Evolutionary conservation across 345 rosid species (phyloP), one percentile per base, ranked within the genome.

Genomic region (Camelina neglecta): DNA sequence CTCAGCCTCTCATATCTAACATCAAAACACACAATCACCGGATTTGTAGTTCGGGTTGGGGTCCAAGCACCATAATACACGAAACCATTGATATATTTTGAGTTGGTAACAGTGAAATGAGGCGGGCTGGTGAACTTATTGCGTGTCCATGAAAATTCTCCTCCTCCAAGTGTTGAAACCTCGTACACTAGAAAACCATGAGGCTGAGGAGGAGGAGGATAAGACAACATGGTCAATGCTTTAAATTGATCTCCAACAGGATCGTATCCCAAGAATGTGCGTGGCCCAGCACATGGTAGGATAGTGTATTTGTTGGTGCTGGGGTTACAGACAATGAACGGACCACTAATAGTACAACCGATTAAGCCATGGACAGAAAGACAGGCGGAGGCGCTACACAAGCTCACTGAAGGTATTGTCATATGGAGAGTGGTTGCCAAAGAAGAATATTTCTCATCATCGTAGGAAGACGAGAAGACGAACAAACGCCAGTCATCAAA

Each of bases 21-120:
- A 18, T 60, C 65, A 60, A 60, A 60, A 20, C 65, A 60, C 41
- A 35, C 12, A 59, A 33, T n/a, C 13, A 33, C 24, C 7, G 44
- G 42, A 59, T 35, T 35, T 24, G 4, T 26, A 13, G 2, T 2
- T 3, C 38, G 12, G 44, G 44, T 29, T 1, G 64, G 24, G 64
- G 64, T 10, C 64, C 64, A 16, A 38, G 12, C 62, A 57, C 11
- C 41, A 3, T 4, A 57, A 57, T 57, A 57, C 12, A 57, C 21
- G 7, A 57, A 5, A 15, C 41, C 62, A 31, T 57, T 31, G 23
- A 57, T 57, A 41, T 49, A 61, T 61, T 39, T 1, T 11, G 10
- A 2, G 0, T 21, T 12, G 1, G 65, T 61, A 39, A 21, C 5
- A 39, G 12, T 4, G 9, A 5, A 1, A 35, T 26, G 45, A 45